phyloP scores from a whole-genome alignment of 805 yeast genomes.

The Ogataea nakhonphanomensis region DNA sequence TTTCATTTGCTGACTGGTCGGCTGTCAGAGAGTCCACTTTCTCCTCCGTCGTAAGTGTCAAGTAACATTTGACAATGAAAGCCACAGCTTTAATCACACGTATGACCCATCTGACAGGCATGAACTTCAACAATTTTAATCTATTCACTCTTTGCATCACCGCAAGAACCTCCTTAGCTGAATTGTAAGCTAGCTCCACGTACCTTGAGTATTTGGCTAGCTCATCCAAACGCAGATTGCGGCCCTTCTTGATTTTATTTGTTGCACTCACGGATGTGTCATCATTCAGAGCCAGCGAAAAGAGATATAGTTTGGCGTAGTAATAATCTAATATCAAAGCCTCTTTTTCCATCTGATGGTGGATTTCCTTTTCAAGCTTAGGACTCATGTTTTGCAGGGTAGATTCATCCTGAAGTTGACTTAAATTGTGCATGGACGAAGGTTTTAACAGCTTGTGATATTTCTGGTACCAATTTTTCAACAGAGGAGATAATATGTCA shows the following conservation, averaged over 20 bases:
- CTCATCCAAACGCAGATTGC: slow-evolving; percentile 58
- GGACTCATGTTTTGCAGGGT: slow-evolving; percentile 30
- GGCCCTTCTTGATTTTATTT: slow-evolving; percentile 26
- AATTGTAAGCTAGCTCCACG: slow-evolving; percentile 74
- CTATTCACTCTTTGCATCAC: slow-evolving; percentile 69
- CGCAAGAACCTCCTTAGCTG: slow-evolving; percentile 76
- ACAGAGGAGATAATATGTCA: slow-evolving; percentile 68
- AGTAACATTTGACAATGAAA: slow-evolving; percentile 80
- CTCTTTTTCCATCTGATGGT: slow-evolving; percentile 55
- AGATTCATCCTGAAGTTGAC: slow-evolving; percentile 7
- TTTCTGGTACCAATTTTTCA: slow-evolving; percentile 73
- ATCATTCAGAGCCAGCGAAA: slow-evolving; percentile 71
- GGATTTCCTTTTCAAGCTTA: slow-evolving; percentile 38
- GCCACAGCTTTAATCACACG: slow-evolving; percentile 86
- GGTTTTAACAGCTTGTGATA: slow-evolving; percentile 55
- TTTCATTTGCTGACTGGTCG: slow-evolving; percentile 20
- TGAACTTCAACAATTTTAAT: slow-evolving; percentile 59
- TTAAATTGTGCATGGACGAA: slow-evolving; percentile 38
- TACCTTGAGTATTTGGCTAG: slow-evolving; percentile 69
- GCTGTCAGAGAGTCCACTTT: not conserved
- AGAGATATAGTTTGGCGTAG: slow-evolving; percentile 79
- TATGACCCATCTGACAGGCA: slow-evolving; percentile 93
- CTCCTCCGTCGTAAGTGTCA: slow-evolving; percentile 48
- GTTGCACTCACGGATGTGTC: slow-evolving; percentile 36
- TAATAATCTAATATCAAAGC: slow-evolving; percentile 77